These are phyloP conservation scores for Neophaeococcomyces aloes DNA, from an alignment of 2,329 filamentous ascomycete species.

Conservation along the genomic window DNA sequence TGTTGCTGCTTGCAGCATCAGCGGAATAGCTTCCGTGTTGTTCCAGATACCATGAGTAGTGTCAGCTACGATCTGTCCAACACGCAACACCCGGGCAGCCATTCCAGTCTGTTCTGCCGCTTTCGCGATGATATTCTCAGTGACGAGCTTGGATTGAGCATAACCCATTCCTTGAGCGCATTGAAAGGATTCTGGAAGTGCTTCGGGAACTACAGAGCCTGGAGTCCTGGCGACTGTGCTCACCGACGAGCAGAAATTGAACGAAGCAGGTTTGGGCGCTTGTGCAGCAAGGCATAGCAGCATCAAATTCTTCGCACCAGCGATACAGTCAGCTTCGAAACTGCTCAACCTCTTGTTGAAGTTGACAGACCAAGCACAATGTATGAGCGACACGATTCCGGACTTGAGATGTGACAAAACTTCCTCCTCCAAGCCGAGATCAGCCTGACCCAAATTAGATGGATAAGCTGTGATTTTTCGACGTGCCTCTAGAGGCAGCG, in stretches of 20 bases:
- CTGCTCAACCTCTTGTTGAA: slow-evolving; percentile 48
- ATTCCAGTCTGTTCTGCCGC: slow-evolving; percentile 19
- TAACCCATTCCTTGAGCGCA: slow-evolving; percentile 38
- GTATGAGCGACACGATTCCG: slow-evolving; percentile 45
- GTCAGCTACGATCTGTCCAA: slow-evolving; percentile 45
- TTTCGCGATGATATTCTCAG: slow-evolving; percentile 40
- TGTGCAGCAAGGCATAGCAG: slow-evolving; percentile 28
- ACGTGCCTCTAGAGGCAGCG: slow-evolving; percentile 4
- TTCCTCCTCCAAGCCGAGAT: slow-evolving; percentile 38
- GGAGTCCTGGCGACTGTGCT: slow-evolving; percentile 26
- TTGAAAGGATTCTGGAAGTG: slow-evolving; percentile 9
- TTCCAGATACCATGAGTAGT: slow-evolving; percentile 41
- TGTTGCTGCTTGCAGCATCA: slow-evolving; percentile 37
- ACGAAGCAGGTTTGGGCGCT: slow-evolving; percentile 27
- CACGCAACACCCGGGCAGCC: slow-evolving; percentile 33
- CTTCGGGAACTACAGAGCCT: slow-evolving; percentile 6
- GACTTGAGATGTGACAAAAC: slow-evolving; percentile 33
- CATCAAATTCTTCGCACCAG: slow-evolving; percentile 21
- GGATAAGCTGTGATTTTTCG: slow-evolving; percentile 39
- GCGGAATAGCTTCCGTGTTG: slow-evolving; percentile 41
- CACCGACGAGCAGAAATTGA: slow-evolving; percentile 44
- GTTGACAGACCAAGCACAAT: slow-evolving; percentile 57
- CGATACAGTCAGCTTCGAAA: slow-evolving; percentile 40
- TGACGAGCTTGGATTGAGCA: slow-evolving; percentile 48
- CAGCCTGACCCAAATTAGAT: slow-evolving; percentile 35